These are phyloP conservation scores for Stagonosporopsis rhizophila DNA, from an alignment of 2,329 filamentous ascomycete species.

Conservation along the genomic window DNA sequence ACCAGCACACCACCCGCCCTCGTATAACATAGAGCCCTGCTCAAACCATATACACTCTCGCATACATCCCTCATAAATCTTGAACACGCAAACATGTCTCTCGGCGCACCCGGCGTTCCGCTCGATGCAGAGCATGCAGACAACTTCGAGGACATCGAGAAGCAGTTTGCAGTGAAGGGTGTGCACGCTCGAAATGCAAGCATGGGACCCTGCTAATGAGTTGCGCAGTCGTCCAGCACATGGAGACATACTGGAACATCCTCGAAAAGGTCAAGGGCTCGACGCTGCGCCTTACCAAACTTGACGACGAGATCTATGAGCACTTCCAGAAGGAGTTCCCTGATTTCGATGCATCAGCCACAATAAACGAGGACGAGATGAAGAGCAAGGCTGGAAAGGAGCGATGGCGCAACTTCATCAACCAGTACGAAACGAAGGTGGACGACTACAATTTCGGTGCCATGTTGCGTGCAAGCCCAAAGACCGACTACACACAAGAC, in stretches of 20 bases:
- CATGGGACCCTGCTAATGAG: constrained; percentile 34
- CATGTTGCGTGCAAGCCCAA: constrained; percentile 80
- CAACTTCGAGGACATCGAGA: constrained; percentile 86
- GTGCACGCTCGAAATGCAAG: constrained; percentile 3
- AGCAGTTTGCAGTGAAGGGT: constrained; percentile 99
- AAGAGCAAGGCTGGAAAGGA: constrained; percentile 97
- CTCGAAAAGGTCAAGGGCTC: constrained; percentile 90
- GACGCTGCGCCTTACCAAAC: constrained; percentile 86
- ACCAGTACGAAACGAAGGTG: constrained; percentile 90
- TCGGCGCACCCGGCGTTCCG: constrained; percentile 35
- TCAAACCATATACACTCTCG: not conserved
- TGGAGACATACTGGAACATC: constrained; percentile 96
- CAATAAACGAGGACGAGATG: constrained; percentile 91
- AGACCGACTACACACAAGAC: constrained; percentile 84
- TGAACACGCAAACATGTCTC: constrained; percentile 42
- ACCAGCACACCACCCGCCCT: not conserved
- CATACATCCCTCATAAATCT: not conserved
- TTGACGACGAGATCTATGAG: constrained; percentile 93
- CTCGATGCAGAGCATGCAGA: constrained; percentile 65
- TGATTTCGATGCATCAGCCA: constrained; percentile 83
- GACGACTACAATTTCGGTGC: constrained; percentile 98
- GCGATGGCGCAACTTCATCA: constrained; percentile 93
- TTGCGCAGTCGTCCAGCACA: constrained; percentile 80
- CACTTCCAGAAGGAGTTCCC: constrained; percentile 89
- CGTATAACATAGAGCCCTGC: not conserved